phyloP scores from a whole-genome alignment of 129 eudicot species.

The Oenanthe sinensis region DNA sequence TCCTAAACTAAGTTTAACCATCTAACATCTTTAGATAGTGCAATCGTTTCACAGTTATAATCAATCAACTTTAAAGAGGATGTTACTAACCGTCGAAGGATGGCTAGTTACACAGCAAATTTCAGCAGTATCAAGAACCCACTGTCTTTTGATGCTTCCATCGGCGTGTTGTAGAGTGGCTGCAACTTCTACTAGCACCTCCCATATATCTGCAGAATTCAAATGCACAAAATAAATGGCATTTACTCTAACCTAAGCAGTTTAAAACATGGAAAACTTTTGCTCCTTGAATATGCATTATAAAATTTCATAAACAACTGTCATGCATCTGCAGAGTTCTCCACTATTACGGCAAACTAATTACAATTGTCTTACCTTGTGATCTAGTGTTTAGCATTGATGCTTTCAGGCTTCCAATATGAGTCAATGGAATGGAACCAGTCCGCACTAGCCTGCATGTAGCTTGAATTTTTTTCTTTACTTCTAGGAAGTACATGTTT shows the following conservation, averaged over 20 bases:
- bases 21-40: neutral
- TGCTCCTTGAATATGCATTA: neutral
- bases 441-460: constrained; percentile 50
- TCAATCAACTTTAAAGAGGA: neutral
- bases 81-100: constrained; percentile 67
- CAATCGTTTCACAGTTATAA: neutral
- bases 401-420: constrained; percentile 60
- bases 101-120: constrained; percentile 70
- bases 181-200: constrained; percentile 57
- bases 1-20: neutral
- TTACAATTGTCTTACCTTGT: constrained; percentile 20
- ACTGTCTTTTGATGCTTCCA: constrained; percentile 57
- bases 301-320: neutral
- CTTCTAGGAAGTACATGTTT: constrained; percentile 17
- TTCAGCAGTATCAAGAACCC: constrained; percentile 79
- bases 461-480: constrained; percentile 52
- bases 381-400: constrained; percentile 47
- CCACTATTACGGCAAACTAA: neutral
- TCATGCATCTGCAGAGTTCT: neutral
- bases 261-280: neutral
- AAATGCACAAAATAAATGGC: constrained; percentile 3
- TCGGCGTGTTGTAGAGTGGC: constrained; percentile 57
- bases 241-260: neutral
- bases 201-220: constrained; percentile 63
- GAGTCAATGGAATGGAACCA: constrained; percentile 52